Base-by-base conservation (phyloP, 495 filamentous ascomycete species). In the Mytilinidion resinicola region DNA sequence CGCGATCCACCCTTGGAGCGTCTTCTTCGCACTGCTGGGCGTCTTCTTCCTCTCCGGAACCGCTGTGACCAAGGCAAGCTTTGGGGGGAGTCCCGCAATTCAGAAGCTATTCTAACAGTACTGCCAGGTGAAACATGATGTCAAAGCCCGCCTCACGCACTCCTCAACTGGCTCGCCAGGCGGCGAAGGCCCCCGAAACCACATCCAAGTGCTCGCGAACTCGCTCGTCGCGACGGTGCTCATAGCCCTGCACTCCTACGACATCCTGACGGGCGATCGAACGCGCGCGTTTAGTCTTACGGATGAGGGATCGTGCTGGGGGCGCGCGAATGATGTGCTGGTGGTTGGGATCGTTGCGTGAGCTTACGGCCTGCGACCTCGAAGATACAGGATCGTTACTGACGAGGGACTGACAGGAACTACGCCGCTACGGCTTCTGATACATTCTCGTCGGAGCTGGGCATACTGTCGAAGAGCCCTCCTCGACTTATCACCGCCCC, bases 371-470 rank as follows among this genome's bases (percentile, higher is more conserved):
- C 30, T 38, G 4, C 9, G 12, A 9, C 11, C 35, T 52, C 20
- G 56, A 52, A 35, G 11, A 25, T 30, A 42, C 21, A 30, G 20
- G n/a, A 51, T 7, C 9, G 33, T 2, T 30, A 30, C 6, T 35
- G n/a, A n/a, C n/a, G 48, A 51, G 7, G 9, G 33, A 2, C 1
- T 51, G 20, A 37, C 34, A 63, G 64, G 10, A 72, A 97, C 74
- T 98, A 98, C 61, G 93, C 90, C 35, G 88, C 89, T 21, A 89
- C 92, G 19, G 84, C 90, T 11, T 87, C 93, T 33, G 93, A 98
- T 68, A 98, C 93, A 5, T 95, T 96, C 72, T 90, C 87, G 55
- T 96, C 91, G 11, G 93, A 98, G 72, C 83, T 97, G 12, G 93
- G 93, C 7, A 98, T 98, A 48, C 79, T 97, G 15, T 86, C 91